Percentiles rank a stretch among this genome's conserved stretches.
Conservation (phyloP, 208 protist species). For the Trichomonas gallinae region DNA sequence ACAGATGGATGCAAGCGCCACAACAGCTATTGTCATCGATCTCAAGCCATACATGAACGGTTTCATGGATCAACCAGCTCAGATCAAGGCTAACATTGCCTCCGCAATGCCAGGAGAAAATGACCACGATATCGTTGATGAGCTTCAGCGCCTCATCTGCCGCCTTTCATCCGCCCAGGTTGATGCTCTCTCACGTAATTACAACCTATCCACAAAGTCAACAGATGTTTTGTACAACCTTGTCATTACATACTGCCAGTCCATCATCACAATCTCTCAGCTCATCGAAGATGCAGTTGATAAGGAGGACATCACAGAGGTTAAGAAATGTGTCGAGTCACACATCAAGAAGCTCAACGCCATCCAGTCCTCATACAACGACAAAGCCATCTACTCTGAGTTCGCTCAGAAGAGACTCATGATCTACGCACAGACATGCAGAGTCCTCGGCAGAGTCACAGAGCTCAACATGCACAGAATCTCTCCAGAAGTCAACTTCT, state of each 20-base stretch:
- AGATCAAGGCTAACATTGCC: not conserved
- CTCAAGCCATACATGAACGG: not conserved
- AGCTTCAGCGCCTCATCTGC: not conserved
- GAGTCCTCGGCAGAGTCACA: not conserved
- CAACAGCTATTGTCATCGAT: not conserved
- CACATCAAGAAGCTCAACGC: not conserved
- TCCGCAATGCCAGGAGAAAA: not conserved
- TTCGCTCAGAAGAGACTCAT: not conserved
- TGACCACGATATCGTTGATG: not conserved
- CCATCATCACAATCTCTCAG: not conserved
- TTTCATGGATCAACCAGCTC: not conserved
- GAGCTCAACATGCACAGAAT: not conserved
- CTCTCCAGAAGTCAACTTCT: not conserved
- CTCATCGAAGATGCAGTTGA: not conserved
- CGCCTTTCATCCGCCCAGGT: not conserved
- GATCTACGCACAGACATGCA: not conserved
- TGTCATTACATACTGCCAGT: not conserved
- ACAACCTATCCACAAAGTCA: not conserved
- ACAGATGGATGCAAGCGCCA: too few species aligned
- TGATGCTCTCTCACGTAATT: not conserved
- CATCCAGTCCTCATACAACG: not conserved
- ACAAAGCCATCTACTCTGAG: not conserved
- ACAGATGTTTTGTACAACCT: not conserved
- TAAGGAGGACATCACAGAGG: not conserved
- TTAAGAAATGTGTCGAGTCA: not conserved